These are phyloP conservation scores for Pseudonitzschia pungens DNA, from an alignment of 108 stramenopile species.

Conservation along the genomic window DNA sequence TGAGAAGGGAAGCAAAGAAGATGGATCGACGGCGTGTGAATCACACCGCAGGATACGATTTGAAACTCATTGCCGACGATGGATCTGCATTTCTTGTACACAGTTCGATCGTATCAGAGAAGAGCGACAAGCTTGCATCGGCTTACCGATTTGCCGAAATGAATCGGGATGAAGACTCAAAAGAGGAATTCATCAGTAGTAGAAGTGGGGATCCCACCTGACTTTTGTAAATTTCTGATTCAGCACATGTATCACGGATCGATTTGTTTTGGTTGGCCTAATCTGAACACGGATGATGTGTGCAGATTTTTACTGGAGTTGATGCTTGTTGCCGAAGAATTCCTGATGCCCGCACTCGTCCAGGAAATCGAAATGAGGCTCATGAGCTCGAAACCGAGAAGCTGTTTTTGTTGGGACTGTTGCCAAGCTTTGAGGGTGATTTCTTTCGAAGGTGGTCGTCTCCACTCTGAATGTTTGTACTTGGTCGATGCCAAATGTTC, in stretches of 20 bases:
- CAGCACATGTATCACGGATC: slow-evolving; percentile 80
- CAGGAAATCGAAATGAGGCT: slow-evolving; percentile 77
- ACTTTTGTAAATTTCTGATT: slow-evolving; percentile 40
- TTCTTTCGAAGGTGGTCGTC: background rate
- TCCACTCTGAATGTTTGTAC: slow-evolving; percentile 23
- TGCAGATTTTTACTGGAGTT: slow-evolving; percentile 61
- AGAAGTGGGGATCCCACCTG: slow-evolving; percentile 40
- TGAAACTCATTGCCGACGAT: slow-evolving; percentile 34
- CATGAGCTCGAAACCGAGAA: slow-evolving; percentile 23
- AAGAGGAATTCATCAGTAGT: slow-evolving; percentile 12
- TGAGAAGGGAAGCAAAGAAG: background rate
- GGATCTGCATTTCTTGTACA: slow-evolving; percentile 49
- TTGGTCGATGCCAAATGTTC: slow-evolving; percentile 11
- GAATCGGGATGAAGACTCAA: slow-evolving; percentile 19
- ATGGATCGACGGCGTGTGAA: background rate
- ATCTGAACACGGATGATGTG: slow-evolving; percentile 16
- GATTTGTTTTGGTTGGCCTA: slow-evolving; percentile 45
- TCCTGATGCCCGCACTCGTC: slow-evolving; percentile 58
- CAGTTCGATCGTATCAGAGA: slow-evolving; percentile 47
- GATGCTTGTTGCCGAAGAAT: slow-evolving; percentile 74
- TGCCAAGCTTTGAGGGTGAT: slow-evolving; percentile 16
- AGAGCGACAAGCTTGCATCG: slow-evolving; percentile 74
- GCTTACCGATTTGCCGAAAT: slow-evolving; percentile 64
- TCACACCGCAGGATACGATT: background rate
- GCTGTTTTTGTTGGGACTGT: slow-evolving; percentile 39